Conservation (phyloP, 2,329 filamentous ascomycete species). For the Byssoonygena ceratinophila region DNA sequence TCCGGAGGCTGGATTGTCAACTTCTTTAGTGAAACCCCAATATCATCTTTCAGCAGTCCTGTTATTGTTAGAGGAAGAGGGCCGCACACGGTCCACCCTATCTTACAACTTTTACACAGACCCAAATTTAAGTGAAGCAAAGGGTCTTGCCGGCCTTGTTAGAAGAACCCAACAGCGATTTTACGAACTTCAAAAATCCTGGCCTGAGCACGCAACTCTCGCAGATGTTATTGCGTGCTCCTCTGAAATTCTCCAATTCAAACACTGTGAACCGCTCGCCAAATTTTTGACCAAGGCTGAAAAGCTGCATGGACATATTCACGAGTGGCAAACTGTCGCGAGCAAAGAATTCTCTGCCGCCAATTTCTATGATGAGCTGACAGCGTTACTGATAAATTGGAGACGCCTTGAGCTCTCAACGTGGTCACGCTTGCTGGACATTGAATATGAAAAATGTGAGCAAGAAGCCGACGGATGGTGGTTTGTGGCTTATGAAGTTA, state of each 20-base stretch:
- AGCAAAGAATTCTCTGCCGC: slow-evolving; percentile 65
- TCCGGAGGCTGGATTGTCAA: slow-evolving; percentile 21
- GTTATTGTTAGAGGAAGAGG: slow-evolving; percentile 49
- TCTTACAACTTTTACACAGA: slow-evolving; percentile 86
- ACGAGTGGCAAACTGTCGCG: slow-evolving; percentile 93
- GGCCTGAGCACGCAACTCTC: slow-evolving; percentile 68
- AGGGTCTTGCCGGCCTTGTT: slow-evolving; percentile 59
- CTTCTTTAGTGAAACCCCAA: slow-evolving; percentile 28
- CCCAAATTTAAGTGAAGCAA: slow-evolving; percentile 63
- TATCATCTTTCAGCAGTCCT: slow-evolving; percentile 57
- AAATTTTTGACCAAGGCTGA: slow-evolving; percentile 79
- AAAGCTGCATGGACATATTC: slow-evolving; percentile 70
- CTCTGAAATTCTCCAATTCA: slow-evolving; percentile 62
- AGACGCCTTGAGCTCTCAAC: slow-evolving; percentile 81
- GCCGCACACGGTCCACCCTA: slow-evolving; percentile 29
- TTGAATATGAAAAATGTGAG: slow-evolving; percentile 64
- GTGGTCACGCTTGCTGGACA: slow-evolving; percentile 79
- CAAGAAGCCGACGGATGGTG: slow-evolving; percentile 83
- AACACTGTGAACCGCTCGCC: slow-evolving; percentile 72
- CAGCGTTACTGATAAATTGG: slow-evolving; percentile 75
- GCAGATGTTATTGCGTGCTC: slow-evolving; percentile 67
- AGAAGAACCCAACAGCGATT: slow-evolving; percentile 63
- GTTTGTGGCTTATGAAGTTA: slow-evolving; percentile 88
- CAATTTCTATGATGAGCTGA: slow-evolving; percentile 64
- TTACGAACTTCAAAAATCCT: slow-evolving; percentile 51